Base-by-base conservation (phyloP, 2,329 filamentous ascomycete species). In the Aspergillus brunneoviolaceus region DNA sequence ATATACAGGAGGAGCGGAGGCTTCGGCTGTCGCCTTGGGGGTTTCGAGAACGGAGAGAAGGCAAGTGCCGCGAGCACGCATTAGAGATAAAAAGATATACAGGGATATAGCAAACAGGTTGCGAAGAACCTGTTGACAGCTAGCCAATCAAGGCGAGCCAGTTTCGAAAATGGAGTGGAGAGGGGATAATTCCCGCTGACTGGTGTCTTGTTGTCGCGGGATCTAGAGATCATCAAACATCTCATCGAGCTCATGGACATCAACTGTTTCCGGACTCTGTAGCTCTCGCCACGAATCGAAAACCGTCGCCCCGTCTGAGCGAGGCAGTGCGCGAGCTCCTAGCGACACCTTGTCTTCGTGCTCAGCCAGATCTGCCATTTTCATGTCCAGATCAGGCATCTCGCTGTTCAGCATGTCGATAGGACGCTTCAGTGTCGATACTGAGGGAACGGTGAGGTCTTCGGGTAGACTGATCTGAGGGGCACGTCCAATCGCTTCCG, bases 191-290 rank as follows among this genome's bases (percentile, higher is more conserved):
- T 19, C 39, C 39, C 16, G 39, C 16, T 7, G 39, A n/a, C 39
- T 29, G 14, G 33, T 16, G 14, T 35, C 33, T 29, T 35, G 33
- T 16, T 7, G 39, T 42, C 39, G 16, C 39, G 6, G 39, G 39
- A 60, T 61, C 83, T 79, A 92, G 75, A 87, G 91, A 67, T 86
- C 88, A 72, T 90, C 88, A 70, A 97, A 85, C 74, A 97, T 85
- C 68, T 90, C 87, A 72, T 98, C 94, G 25, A 98, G 87, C 81
- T 99, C 95, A 51, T 96, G 92, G 52, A 98, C 85, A 74, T 96
- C 92, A 67, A 98, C 89, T 65, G 87, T 90, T 79, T 98, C 95
- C 1, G 93, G 92, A 72, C 88, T 92, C 72, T 83, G 82, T 70
- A 86, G 76, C 60, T 85, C 84, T 72, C 84, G 84, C 70, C 89